Percentiles rank a stretch among this genome's conserved stretches.
Evolutionary conservation across 345 rosid species (phyloP).

Genomic region (Theobroma cacao): DNA sequence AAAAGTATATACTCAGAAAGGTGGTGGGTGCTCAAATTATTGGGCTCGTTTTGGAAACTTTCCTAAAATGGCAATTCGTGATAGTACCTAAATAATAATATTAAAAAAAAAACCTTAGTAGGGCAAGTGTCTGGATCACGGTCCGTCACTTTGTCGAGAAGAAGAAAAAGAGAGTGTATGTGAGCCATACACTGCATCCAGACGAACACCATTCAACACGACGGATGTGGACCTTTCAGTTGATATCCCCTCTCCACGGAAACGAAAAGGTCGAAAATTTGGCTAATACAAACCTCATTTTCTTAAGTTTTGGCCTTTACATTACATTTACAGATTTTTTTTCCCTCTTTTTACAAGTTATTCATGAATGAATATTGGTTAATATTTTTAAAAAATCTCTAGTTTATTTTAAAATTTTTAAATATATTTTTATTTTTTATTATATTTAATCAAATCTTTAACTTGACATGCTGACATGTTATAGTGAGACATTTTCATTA

Average conservation of each 20-base stretch:
- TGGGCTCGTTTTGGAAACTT: constrained; percentile 9
- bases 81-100: background rate
- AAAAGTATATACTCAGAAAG: no score
- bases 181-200: background rate
- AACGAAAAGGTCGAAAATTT: background rate
- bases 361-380: no score
- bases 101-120: background rate
- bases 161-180: background rate
- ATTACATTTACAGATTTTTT: background rate
- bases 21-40: constrained; percentile 1
- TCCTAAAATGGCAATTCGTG: constrained; percentile 14
- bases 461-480: no score
- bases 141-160: background rate
- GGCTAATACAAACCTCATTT: background rate
- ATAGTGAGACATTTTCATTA: no score
- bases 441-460: no score
- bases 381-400: no score
- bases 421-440: no score
- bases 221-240: background rate
- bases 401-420: no score
- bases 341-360: no score
- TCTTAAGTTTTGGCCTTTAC: background rate
- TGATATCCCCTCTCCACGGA: background rate
- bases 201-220: background rate
- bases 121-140: background rate